Evolutionary conservation across 2,329 filamentous ascomycete species (phyloP), one percentile per base, ranked within the genome.

Genomic region (Penicillium capsulatum): DNA sequence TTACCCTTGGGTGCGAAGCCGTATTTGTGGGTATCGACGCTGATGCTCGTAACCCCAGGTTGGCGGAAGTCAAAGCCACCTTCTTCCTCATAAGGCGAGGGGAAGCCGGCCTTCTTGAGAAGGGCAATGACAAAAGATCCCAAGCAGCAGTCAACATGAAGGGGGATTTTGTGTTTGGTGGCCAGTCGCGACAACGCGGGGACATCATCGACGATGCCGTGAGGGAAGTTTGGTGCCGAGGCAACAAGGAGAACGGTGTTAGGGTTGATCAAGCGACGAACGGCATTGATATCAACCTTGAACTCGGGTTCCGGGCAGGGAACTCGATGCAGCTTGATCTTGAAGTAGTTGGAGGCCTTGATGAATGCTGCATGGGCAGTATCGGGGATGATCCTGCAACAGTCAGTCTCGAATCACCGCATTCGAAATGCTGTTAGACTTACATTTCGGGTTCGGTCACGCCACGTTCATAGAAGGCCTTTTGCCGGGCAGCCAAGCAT

Each of bases 1-100:
- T 94, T 98, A 53, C 92, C 92, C 72, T 98, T 98, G 37, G 92
- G 92, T 1, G 92, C 92, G 61, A 98, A 98, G 26, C 92, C 92
- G 64, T 98, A 98, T 67, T 98, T 98, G 77, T 98, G 92, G 2
- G 92, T 98, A 64, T 98, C 92, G 65, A 90, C 94, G 52, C 83
- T 89, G 65, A 98, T 97, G 65, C 84, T 91, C 3, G 91, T 96
- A 26, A 98, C 92, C 55, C 92, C 92, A 53, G 86, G 88, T 43
- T 94, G 81, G 40, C 86, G 81, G 78, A 98, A 98, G 66, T 98
- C 92, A 61, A 97, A 97, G 4, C 81, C 81, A 53, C 84, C 81
- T 15, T 85, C 78, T 47, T 94, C 87, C 36, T 69, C 68, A 38
- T 69, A 72, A 1, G 69, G 69, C 10, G 67, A 70, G 7, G 68